These are phyloP conservation scores for Begonia fuchsioides DNA, from an alignment of 306 rosid genomes.

Conservation along the genomic window DNA sequence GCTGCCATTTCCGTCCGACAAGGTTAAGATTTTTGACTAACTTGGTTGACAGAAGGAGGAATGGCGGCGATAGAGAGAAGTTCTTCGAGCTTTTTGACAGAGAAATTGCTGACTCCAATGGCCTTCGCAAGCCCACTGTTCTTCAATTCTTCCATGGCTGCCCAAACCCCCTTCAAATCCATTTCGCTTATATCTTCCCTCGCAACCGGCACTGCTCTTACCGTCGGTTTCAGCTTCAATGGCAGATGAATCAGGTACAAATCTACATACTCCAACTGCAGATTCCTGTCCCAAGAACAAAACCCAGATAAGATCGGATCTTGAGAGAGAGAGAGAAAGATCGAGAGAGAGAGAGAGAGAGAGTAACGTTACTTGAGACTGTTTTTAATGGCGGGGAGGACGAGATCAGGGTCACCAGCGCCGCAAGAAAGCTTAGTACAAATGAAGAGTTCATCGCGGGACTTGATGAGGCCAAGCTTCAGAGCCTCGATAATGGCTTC, in stretches of 20 bases:
- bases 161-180: constrained; percentile 62
- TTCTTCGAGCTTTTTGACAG: constrained; percentile 40
- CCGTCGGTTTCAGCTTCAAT: background rate
- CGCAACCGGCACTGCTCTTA: background rate
- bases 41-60: constrained; percentile 66
- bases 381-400: constrained; percentile 17
- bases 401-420: constrained; percentile 30
- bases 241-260: constrained; percentile 4
- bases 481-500: constrained; percentile 20
- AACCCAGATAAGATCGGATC: background rate
- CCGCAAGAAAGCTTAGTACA: constrained; percentile 42
- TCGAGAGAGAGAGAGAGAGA: background rate
- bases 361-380: constrained; percentile 6
- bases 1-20: too few relatives aligned
- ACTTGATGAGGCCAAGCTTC: constrained; percentile 23
- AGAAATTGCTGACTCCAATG: constrained; percentile 79
- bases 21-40: too few relatives aligned
- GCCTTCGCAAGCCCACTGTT: constrained; percentile 68
- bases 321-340: background rate
- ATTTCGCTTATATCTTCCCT: constrained; percentile 15
- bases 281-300: background rate
- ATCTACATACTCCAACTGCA: constrained; percentile 4
- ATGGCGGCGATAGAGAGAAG: constrained; percentile 46
- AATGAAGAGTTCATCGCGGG: constrained; percentile 40
- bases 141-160: constrained; percentile 55